Percentiles rank a stretch among this genome's conserved stretches.
Evolutionary conservation across 2,329 filamentous ascomycete genomes (phyloP).

Genomic region (Dichotomopilus funicola): DNA sequence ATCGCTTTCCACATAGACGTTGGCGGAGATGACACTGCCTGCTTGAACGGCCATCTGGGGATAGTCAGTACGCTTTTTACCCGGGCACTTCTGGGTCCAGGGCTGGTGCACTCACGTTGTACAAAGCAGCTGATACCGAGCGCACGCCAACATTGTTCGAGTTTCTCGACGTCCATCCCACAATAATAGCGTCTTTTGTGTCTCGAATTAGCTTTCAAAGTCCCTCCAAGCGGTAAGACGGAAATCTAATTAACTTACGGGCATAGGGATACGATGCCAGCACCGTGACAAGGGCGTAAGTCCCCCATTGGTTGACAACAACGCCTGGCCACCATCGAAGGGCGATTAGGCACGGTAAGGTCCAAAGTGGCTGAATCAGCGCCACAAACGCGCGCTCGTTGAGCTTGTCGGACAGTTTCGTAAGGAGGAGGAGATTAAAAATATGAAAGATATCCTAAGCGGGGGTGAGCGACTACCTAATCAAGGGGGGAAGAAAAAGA

Average conservation of each 20-base stretch:
- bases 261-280: slow-evolving; percentile 50
- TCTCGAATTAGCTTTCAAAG: too few relatives aligned
- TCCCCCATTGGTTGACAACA: slow-evolving; percentile 41
- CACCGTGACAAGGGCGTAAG: slow-evolving; percentile 43
- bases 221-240: too few relatives aligned
- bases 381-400: slow-evolving; percentile 43
- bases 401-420: slow-evolving; percentile 43
- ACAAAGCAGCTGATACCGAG: slow-evolving; percentile 52
- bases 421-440: slow-evolving; percentile 43
- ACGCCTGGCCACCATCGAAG: slow-evolving; percentile 41
- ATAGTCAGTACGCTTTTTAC: not conserved
- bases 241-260: slow-evolving; percentile 15
- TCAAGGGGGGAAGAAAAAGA: slow-evolving; percentile 17
- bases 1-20: slow-evolving; percentile 51
- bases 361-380: slow-evolving; percentile 45
- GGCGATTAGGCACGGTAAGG: slow-evolving; percentile 47
- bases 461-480: not conserved
- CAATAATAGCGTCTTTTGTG: slow-evolving; percentile 44
- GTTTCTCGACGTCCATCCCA: slow-evolving; percentile 53
- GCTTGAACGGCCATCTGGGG: slow-evolving; percentile 33
- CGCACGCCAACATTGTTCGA: slow-evolving; percentile 53
- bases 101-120: slow-evolving; percentile 37
- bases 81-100: not conserved
- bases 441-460: slow-evolving; percentile 42
- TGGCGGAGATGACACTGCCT: slow-evolving; percentile 29